Conservation (phyloP, 2,329 filamentous ascomycete species). For the Fusarium nodosum region DNA sequence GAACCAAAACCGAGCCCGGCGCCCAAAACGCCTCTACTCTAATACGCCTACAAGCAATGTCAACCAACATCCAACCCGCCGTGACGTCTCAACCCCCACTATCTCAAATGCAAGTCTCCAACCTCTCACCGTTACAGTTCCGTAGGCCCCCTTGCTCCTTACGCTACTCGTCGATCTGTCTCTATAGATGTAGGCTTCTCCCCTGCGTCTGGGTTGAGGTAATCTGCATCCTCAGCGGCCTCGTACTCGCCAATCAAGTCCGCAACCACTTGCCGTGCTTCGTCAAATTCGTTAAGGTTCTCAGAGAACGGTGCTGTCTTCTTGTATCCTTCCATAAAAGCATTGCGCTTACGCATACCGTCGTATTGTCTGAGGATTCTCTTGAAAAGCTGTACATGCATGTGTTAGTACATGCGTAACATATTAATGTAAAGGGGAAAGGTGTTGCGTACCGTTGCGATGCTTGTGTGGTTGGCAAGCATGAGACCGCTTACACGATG, state of each 20-base stretch:
- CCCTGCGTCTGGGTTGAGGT: conserved; percentile 80
- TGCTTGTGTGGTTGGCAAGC: conserved; percentile 98
- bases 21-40: conserved; percentile 38
- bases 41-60: conserved; percentile 29
- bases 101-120: conserved; percentile 13
- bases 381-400: conserved; percentile 79
- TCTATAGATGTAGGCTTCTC: conserved; percentile 67
- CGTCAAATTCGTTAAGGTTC: conserved; percentile 93
- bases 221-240: conserved; percentile 90
- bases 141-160: background rate
- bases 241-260: conserved; percentile 96
- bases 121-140: background rate
- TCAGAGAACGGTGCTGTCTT: conserved; percentile 94
- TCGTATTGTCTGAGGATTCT: conserved; percentile 94
- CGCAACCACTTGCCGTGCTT: conserved; percentile 89
- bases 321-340: conserved; percentile 96
- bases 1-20: conserved; percentile 32
- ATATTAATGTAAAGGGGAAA: background rate
- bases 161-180: conserved; percentile 64
- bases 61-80: conserved; percentile 38
- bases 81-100: conserved; percentile 26
- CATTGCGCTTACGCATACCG: conserved; percentile 93
- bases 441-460: conserved; percentile 77
- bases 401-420: conserved; percentile 7
- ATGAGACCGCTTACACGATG: conserved; percentile 96